Base-by-base conservation (phyloP, 2,329 filamentous ascomycete genomes). In the Colletotrichum cordylinicola region DNA sequence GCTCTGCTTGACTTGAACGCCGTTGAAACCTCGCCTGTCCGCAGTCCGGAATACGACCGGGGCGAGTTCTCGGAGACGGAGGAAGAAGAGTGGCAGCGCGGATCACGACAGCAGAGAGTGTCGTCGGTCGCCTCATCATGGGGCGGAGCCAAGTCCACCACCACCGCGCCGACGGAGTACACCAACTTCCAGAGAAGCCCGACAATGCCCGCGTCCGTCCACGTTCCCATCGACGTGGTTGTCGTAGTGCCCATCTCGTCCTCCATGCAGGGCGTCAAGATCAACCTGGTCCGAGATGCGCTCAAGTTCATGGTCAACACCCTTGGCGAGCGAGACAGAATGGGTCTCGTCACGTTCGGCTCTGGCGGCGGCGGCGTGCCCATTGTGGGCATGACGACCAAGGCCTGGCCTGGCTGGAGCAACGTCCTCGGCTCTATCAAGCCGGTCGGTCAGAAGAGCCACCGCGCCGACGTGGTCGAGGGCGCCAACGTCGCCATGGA, bases 231-330 rank as follows among this genome's bases (percentile, higher is more conserved):
- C 70, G 97, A 99, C 82, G 93, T 99, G 35, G 96, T 99, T 0
- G 95, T 98, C 1, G 97, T 99, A 27, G 96, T 99, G 39, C 97
- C 97, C 0, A 96, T 99, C 8, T 98, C 97, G 0, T 98, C 96
- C 1, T 98, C 97, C 0, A 99, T 98, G 96, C 97, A 98, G 85
- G 97, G 97, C n/a, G 91, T 99, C 76, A 99, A 99, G 87, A 98
- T 98, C 82, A 98, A 96, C 77, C 89, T 99, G 2, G 92, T 99
- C 16, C 93, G 96, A 56, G 97, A 99, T 84, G 94, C 96, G 0
- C 89, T 99, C 43, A 95, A 94, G 75, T 99, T 98, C 83, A 93
- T 99, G 84, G 95, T 99, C 3, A 91, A 94, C 79, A 96, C 92
- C 64, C 91, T 99, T 1, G 97, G 97, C 37, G 96, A 98, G 79